phyloP scores from a whole-genome alignment of 352 stramenopile genomes.

The Elongisporangium prolatum region DNA sequence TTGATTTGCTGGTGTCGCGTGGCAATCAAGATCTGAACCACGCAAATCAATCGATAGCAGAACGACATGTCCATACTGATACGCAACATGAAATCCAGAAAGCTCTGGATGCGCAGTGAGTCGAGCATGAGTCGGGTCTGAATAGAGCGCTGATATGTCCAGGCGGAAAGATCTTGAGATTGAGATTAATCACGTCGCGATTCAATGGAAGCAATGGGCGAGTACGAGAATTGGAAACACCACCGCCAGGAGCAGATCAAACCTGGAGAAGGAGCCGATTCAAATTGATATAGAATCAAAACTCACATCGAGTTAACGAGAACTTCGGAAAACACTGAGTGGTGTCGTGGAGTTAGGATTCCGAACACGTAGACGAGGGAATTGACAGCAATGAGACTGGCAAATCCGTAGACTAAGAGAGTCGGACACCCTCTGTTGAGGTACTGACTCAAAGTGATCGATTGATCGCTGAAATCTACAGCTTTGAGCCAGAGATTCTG shows the following conservation, averaged over 20 bases:
- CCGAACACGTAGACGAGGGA: slow-evolving; percentile 8
- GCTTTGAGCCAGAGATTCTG: slow-evolving; percentile 31
- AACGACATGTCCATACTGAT: slow-evolving; percentile 24
- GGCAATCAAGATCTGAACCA: slow-evolving; percentile 8
- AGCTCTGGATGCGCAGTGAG: slow-evolving; percentile 22
- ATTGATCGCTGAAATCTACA: slow-evolving; percentile 21
- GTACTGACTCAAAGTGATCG: slow-evolving; percentile 14
- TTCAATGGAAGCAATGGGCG: slow-evolving; percentile 20
- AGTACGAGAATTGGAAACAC: slow-evolving; percentile 17
- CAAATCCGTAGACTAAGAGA: slow-evolving; percentile 15
- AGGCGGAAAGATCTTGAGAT: slow-evolving; percentile 8
- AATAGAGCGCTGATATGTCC: slow-evolving; percentile 30
- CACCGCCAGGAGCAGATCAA: slow-evolving; percentile 22
- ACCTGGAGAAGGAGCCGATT: slow-evolving; percentile 2
- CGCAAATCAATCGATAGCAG: slow-evolving; percentile 20
- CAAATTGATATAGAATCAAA: background rate
- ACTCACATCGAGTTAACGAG: slow-evolving; percentile 17
- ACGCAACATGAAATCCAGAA: slow-evolving; percentile 15
- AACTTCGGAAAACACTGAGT: slow-evolving; percentile 16
- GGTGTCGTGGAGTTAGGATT: slow-evolving; percentile 8
- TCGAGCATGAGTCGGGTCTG: slow-evolving; percentile 25
- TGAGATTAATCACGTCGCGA: slow-evolving; percentile 16
- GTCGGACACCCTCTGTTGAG: slow-evolving; percentile 20
- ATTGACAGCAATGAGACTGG: slow-evolving; percentile 10
- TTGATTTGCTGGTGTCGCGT: background rate